These are phyloP conservation scores for Polyporus tsugae DNA, from an alignment of 1,284 basidiomycete genomes.

Conservation along the genomic window DNA sequence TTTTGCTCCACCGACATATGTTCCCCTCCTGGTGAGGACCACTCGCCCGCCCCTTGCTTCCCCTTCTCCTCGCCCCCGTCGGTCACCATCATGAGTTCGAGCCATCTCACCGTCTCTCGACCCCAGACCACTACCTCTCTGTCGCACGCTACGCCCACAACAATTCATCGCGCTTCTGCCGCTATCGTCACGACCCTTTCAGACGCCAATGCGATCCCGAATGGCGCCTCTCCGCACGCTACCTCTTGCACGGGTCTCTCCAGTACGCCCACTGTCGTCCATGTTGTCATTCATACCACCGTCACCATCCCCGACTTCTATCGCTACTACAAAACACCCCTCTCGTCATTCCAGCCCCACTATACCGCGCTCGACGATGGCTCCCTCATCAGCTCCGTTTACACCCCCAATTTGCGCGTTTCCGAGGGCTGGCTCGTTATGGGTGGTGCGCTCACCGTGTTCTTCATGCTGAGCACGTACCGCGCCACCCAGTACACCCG, in stretches of 20 bases:
- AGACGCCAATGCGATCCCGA: not conserved
- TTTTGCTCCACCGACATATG: conserved; percentile 23
- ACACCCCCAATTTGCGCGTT: conserved; percentile 50
- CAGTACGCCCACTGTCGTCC: conserved; percentile 41
- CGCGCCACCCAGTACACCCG: conserved; percentile 60
- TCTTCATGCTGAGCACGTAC: conserved; percentile 64
- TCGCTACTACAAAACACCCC: conserved; percentile 53
- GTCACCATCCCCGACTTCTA: conserved; percentile 58
- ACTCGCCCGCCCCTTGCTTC: conserved; percentile 4
- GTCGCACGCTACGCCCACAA: not conserved
- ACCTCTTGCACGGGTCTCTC: conserved; percentile 21
- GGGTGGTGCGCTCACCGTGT: conserved; percentile 55
- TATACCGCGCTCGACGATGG: conserved; percentile 63
- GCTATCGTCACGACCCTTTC: conserved; percentile 8
- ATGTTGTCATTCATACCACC: conserved; percentile 58
- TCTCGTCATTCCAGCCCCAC: conserved; percentile 54
- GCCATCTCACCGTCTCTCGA: conserved; percentile 8
- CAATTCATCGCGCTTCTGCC: not conserved
- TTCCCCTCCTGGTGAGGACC: conserved; percentile 35
- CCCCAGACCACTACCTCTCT: conserved; percentile 2
- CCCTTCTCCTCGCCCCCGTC: conserved; percentile 13
- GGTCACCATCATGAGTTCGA: conserved; percentile 28
- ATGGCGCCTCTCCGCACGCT: conserved; percentile 14
- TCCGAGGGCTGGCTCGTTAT: conserved; percentile 57
- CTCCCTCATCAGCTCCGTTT: conserved; percentile 62